Evolutionary conservation across 73 alveolate species (phyloP).

Genomic region (Paramecium caudatum): DNA sequence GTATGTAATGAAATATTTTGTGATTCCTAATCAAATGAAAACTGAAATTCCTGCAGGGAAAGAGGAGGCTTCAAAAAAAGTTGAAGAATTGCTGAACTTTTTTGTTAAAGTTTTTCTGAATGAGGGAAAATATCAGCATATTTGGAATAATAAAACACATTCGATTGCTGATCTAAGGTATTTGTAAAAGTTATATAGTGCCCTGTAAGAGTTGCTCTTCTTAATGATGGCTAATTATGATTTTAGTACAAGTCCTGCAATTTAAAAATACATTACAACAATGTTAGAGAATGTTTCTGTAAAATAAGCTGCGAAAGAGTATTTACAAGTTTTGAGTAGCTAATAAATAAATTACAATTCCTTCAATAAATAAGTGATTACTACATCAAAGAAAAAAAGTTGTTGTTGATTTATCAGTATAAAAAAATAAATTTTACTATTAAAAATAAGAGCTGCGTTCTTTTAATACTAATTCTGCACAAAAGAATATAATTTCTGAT

Average conservation of each 20-base stretch:
- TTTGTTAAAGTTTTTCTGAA: conserved; percentile 31
- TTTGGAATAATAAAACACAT: neutral
- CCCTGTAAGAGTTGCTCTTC: neutral
- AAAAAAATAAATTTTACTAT: too few relatives aligned
- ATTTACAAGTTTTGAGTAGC: neutral
- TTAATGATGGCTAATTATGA: conserved; percentile 40
- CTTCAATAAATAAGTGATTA: neutral
- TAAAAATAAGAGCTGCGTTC: too few relatives aligned
- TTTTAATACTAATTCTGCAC: too few relatives aligned
- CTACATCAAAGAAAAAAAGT: neutral
- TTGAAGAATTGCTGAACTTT: neutral
- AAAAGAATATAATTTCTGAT: too few relatives aligned
- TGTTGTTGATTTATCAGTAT: conserved; percentile 45
- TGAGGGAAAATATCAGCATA: conserved; percentile 53
- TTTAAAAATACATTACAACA: neutral
- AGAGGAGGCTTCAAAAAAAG: neutral
- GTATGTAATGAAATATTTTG: neutral
- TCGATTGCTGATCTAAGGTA: conserved; percentile 67
- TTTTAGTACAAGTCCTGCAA: neutral
- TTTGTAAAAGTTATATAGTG: neutral
- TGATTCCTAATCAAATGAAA: too few relatives aligned
- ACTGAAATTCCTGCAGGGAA: neutral
- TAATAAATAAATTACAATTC: neutral
- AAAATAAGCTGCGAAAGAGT: neutral
- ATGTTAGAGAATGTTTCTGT: neutral